Conservation (phyloP, 2,329 filamentous ascomycete genomes). For the Hymenoscyphus repandus region DNA sequence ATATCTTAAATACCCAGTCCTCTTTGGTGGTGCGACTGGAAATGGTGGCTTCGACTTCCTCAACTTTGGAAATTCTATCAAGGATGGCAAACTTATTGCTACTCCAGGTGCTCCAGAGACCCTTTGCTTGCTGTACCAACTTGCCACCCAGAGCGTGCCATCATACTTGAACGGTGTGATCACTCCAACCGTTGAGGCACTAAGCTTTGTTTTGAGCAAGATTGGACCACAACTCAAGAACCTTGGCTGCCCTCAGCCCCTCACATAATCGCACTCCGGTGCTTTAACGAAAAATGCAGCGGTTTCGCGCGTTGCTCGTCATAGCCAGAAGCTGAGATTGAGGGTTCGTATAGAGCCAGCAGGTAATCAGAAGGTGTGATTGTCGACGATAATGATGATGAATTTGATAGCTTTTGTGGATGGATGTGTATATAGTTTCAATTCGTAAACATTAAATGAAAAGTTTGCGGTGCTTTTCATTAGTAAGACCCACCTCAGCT, state of each 20-base stretch:
- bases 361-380: not conserved
- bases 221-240: not conserved
- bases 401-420: not conserved
- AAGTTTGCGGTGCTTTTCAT: too few relatives aligned
- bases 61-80: conserved; percentile 33
- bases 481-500: too few relatives aligned
- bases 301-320: not conserved
- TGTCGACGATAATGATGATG: not conserved
- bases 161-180: conserved; percentile 33
- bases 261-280: not conserved
- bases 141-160: conserved; percentile 35
- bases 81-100: conserved; percentile 33
- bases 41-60: conserved; percentile 35
- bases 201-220: conserved; percentile 14
- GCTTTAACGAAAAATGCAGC: not conserved
- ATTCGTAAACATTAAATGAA: not conserved
- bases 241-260: conserved; percentile 4
- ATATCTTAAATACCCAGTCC: conserved; percentile 38
- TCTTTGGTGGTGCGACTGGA: conserved; percentile 39
- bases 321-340: not conserved
- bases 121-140: conserved; percentile 39
- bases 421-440: not conserved
- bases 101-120: conserved; percentile 25
- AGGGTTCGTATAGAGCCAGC: not conserved
- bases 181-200: conserved; percentile 32